Evolutionary conservation across 2,329 filamentous ascomycete species (phyloP), one percentile per base, ranked within the genome.

Genomic region (Colletotrichum viniferum): DNA sequence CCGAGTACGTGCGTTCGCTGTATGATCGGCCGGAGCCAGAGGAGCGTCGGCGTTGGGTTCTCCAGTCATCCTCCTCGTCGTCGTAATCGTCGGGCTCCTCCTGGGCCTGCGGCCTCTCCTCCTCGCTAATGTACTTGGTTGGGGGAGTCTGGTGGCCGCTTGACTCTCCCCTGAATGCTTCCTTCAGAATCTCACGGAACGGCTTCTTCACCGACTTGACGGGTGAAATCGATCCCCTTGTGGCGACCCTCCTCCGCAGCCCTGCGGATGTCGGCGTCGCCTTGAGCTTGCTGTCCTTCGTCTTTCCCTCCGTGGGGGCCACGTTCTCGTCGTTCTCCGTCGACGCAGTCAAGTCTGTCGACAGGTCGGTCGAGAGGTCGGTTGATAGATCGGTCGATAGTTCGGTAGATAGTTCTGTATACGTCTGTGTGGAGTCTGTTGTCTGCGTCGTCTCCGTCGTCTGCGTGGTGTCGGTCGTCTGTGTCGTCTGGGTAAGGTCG

Each of bases 111-210:
- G 78, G 79, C 5, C 84, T 83, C 67, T 88, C 85, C 73, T 89
- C 86, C 34, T 84, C 87, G 67, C 87, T 89, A 48, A 88, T 86
- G 74, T 90, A 90, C 30, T 86, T 84, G 74, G 85, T 85, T 2
- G 87, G 86, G 16, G 85, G 85, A 7, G 87, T 83, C 24, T 84
- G 83, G 73, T 88, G 85, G 12, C 85, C 85, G 4, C 82, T 86
- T 3, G 91, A 93, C 80, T 93, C 91, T 34, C 92, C 92, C 52
- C 88, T 88, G 79, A 93, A 93, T 5, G 91, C 92, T 76, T 92
- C 91, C 69, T 89, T 90, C 10, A 93, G 82, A 61, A 88, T 87
- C 55, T 92, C 91, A 26, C 91, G 87, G 69, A 93, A 86, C 1
- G 88, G 89, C 43, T 86, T 86, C 79, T 89, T 92, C 3, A 79